Conservation (phyloP, 352 stramenopile genomes). For the Pythium oligandrum region DNA sequence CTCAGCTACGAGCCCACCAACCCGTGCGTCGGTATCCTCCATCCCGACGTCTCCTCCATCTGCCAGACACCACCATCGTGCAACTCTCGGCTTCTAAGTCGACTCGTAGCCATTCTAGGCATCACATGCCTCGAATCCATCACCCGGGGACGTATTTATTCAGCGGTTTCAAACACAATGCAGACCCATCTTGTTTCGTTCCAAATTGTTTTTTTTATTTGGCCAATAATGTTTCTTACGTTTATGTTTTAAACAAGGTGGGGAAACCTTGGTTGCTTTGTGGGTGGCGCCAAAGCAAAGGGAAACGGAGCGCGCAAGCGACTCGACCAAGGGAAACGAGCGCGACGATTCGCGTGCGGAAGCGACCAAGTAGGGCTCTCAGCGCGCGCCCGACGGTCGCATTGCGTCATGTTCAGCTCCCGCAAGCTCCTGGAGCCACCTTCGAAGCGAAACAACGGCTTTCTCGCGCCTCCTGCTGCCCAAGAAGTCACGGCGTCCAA, state of each 20-base stretch:
- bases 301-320: background rate
- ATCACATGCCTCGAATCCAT: slow-evolving; percentile 9
- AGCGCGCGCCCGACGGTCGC: too few relatives aligned
- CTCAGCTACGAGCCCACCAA: background rate
- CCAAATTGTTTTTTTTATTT: slow-evolving; percentile 1
- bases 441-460: slow-evolving; percentile 46
- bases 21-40: background rate
- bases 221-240: background rate
- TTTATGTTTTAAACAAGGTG: background rate
- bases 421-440: slow-evolving; percentile 62
- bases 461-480: background rate
- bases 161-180: slow-evolving; percentile 20
- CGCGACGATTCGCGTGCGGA: too few relatives aligned
- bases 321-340: too few relatives aligned
- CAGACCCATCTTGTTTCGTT: background rate
- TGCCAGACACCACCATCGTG: slow-evolving; percentile 26
- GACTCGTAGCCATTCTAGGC: slow-evolving; percentile 1
- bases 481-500: slow-evolving; percentile 30
- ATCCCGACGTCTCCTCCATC: background rate
- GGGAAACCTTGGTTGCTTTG: too few relatives aligned
- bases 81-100: slow-evolving; percentile 67
- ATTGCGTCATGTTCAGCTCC: slow-evolving; percentile 56
- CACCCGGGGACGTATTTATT: slow-evolving; percentile 30
- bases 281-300: background rate
- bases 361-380: too few relatives aligned